phyloP scores from a whole-genome alignment of 768 basidiomycete genomes.

The Cyathus striatus region DNA sequence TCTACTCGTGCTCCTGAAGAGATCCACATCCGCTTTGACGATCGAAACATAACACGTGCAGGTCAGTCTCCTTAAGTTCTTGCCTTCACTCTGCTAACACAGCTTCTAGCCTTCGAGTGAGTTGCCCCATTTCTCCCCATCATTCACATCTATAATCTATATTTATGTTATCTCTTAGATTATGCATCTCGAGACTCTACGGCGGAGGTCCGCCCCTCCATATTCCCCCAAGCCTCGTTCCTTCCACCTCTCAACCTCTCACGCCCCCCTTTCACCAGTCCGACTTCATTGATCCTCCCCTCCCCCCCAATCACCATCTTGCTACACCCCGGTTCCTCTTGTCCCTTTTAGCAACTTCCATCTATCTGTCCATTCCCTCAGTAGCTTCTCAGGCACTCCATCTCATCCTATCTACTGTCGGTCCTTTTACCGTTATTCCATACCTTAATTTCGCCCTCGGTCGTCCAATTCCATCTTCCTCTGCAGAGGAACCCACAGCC shows the following conservation, averaged over 20 bases:
- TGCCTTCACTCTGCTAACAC: neutral
- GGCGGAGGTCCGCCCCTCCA: slow-evolving; percentile 78
- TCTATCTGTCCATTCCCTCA: slow-evolving; percentile 80
- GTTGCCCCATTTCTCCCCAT: slow-evolving; percentile 21
- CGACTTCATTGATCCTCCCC: slow-evolving; percentile 34
- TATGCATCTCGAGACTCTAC: slow-evolving; percentile 84
- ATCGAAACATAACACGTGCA: slow-evolving; percentile 83
- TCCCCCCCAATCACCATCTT: slow-evolving; percentile 53
- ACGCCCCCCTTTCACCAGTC: slow-evolving; percentile 56
- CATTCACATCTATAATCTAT: neutral
- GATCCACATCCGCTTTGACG: slow-evolving; percentile 72
- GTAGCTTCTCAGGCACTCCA: slow-evolving; percentile 73
- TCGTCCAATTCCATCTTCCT: slow-evolving; percentile 43
- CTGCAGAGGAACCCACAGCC: slow-evolving; percentile 43
- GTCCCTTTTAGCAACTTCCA: slow-evolving; percentile 81
- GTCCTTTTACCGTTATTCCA: slow-evolving; percentile 68
- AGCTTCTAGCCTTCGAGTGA: slow-evolving; percentile 76
- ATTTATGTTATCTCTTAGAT: slow-evolving; percentile 32
- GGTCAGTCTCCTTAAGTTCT: slow-evolving; percentile 37
- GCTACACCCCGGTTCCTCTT: slow-evolving; percentile 79
- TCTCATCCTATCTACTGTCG: slow-evolving; percentile 65
- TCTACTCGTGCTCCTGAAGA: slow-evolving; percentile 36
- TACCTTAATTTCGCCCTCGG: slow-evolving; percentile 86
- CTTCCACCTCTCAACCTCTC: slow-evolving; percentile 64
- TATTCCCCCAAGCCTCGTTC: slow-evolving; percentile 58